Percentiles rank a stretch among this genome's conserved stretches.
Conservation (phyloP, 1,284 basidiomycete genomes). For the Sporisorium reilianum region DNA sequence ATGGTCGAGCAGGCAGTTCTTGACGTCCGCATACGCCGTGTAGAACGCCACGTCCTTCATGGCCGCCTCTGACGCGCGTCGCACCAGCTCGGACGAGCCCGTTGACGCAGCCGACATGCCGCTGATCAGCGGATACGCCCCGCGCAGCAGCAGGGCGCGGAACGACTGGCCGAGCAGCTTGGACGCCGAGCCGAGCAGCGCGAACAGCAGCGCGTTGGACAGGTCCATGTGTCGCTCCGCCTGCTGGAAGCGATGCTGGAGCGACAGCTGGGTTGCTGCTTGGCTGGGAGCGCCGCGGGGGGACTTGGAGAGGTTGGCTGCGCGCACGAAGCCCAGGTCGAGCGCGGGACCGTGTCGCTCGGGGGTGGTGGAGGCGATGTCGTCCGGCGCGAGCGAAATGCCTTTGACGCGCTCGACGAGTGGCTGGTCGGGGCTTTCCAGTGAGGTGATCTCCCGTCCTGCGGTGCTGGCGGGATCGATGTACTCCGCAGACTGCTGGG, state of each 20-base stretch:
- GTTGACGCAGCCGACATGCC: conserved; percentile 38
- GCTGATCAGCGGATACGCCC: conserved; percentile 60
- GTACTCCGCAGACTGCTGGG: background rate
- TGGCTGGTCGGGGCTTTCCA: background rate
- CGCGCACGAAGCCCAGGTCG: conserved; percentile 46
- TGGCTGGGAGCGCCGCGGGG: background rate
- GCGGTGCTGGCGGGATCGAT: background rate
- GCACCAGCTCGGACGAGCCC: conserved; percentile 14
- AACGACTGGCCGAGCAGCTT: conserved; percentile 58
- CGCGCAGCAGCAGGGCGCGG: conserved; percentile 48
- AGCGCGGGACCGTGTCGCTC: conserved; percentile 43
- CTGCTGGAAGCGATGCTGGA: conserved; percentile 16
- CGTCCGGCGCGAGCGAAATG: conserved; percentile 17
- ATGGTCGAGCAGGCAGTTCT: conserved; percentile 60
- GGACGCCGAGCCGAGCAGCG: conserved; percentile 43
- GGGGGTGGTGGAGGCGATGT: conserved; percentile 19
- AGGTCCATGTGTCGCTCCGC: conserved; percentile 14
- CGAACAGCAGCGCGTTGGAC: conserved; percentile 46
- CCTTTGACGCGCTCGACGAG: conserved; percentile 41
- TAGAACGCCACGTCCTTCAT: conserved; percentile 52
- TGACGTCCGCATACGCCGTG: conserved; percentile 55
- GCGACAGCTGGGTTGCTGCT: background rate
- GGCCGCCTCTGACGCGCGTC: conserved; percentile 31
- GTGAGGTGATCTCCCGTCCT: background rate
- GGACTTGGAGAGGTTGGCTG: conserved; percentile 28